Evolutionary conservation across 148 eudicot species (phyloP), one percentile per base, ranked within the genome.

Genomic region (Pouteria glomerata): DNA sequence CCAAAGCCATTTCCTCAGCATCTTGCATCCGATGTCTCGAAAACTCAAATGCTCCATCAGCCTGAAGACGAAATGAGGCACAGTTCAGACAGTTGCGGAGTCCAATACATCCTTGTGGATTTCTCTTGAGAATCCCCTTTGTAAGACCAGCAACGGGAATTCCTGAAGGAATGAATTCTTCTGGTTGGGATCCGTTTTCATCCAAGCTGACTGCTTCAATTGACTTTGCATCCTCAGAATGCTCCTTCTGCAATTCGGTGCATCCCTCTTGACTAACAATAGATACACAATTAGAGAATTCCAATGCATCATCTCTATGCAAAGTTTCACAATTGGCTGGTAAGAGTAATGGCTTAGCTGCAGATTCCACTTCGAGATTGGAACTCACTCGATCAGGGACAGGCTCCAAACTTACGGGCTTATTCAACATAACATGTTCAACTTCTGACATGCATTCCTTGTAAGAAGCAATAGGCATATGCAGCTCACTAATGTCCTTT

Each of bases 41-140:
- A 82, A 89, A 91, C 66, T 87, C 92, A 78, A 89, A 89, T 31
- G 97, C 87, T 72, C 86, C 87, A 51, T 85, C 92, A 58, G 97
- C 95, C 72, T 91, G 84, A 21, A 91, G 84, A 42, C 95, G 90
- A 69, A 85, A 91, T 13, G 95, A 84, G 66, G 86, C 57, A 76
- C 97, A 91, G 33, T 76, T 66, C 78, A 91, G 80, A 84, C 97
- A 91, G 70, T 69, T 71, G 75, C 97, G 89, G 31, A 87, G 74
- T 48, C 94, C 97, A 74, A 94, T 78, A 74, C 97, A 91, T 29
- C 97, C 94, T 57, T 81, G 70, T 29, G 90, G 94, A 82, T 82
- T 91, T 75, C 76, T 89, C 83, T 82, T 91, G 21, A 89, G 74
- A 70, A 91, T 91, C 19, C 97, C 92, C 39, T 75, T 89, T 11